Base-by-base conservation (phyloP, 805 yeast species). In the Ogataea degrootiae region DNA sequence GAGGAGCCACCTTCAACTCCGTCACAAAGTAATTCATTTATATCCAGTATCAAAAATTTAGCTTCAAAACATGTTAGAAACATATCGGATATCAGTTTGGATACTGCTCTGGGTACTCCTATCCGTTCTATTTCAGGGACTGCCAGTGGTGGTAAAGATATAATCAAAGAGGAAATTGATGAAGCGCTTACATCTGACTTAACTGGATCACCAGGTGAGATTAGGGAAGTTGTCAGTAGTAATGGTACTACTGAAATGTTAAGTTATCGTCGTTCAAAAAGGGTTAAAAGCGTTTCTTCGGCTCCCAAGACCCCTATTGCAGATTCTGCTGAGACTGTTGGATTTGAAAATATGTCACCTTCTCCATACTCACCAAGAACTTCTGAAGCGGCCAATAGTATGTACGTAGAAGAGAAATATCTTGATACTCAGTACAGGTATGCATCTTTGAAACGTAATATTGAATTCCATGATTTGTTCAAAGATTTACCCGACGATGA, bases 401-500 rank as follows among this genome's bases (percentile, higher is more conserved):
- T 76, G 7, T 85, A 83, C 57, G 73, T 73, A 6, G 83, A 78
- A 44, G 88, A 83, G 53, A 73, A 69, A 50, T 84, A 69, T 57
- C 66, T 74, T 34, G 80, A 75, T 50, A 80, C 92, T 0, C 71
- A 67, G 14, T 83, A 79, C 59, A 72, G 82, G 44, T 86, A 74
- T 59, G 89, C 97, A 1, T 69, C 82, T 2, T 72, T 73, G 45
- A 75, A 75, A 42, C 71, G 95, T 45, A 76, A 90, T 59, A 69
- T 74, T 5, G 96, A 87, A 36, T 94, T 89, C 63, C 97, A 90
- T 66, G 75, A 72, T 37, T 56, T 84, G 2, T 94, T 92, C 71
- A 74, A 80, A 47, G 73, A 82, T 8, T 69, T 89, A 2, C 86
- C 91, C 2, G 68, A 69, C 22, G 76, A 80, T 41, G 97, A 92